Base-by-base conservation (phyloP, 2,329 filamentous ascomycete species). In the Ophiostoma ulmi region DNA sequence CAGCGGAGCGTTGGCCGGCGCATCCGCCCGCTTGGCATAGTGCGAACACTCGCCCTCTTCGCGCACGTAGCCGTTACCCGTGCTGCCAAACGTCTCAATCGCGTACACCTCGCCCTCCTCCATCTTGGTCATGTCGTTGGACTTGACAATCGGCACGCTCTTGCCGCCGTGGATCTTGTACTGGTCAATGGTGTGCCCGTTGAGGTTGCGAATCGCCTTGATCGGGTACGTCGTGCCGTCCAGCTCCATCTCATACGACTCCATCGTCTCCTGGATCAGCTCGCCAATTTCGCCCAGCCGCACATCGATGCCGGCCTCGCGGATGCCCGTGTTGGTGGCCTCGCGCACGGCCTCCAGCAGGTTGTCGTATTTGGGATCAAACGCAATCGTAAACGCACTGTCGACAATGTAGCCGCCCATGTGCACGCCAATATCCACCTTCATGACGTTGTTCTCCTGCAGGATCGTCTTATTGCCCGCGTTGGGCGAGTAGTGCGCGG, bases 21-120 rank as follows among this genome's bases (percentile, higher is more conserved):
- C 90, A 78, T 97, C 90, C 44, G 83, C 80, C 73, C 86, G 84
- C 79, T 91, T 89, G 65, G 92, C 93, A 76, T 97, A 98, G 80
- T 97, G 93, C 63, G 93, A 97, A 22, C 89, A 88, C 83, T 97
- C 94, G 81, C 93, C 91, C 80, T 97, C 92, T 77, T 97, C 93
- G 74, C 88, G 84, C 71, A 97, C 92, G 77, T 92, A 91, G 74
- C 93, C 94, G 78, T 92, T 94, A 74, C 94, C 94, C 31, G 94
- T 97, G 79, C 91, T 95, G 72, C 94, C 94, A 79, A 97, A 97
- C 0, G 94, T 97, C 83, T 97, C 94, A 76, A 97, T 97, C 74
- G 94, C 94, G 79, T 96, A 98, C 22, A 93, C 90, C 78, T 98
- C 94, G 61, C 93, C 93, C 81, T 97, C 94, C 82, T 97, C 94